Base-by-base conservation (phyloP, 176 grass and related monocot species). In the sorghum (Sorghum bicolor) region DNA sequence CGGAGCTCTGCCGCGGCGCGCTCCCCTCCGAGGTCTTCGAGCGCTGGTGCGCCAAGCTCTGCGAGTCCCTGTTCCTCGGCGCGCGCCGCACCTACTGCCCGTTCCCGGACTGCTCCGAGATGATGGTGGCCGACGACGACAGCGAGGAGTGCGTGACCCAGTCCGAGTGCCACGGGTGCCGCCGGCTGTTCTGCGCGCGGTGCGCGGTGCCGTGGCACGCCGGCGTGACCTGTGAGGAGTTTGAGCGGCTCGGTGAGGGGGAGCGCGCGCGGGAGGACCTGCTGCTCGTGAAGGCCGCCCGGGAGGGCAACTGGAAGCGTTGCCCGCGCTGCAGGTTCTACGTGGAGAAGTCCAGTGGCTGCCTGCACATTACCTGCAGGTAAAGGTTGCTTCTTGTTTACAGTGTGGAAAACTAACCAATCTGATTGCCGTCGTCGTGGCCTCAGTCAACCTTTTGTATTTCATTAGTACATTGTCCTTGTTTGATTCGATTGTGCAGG, bases 361-460 rank as follows among this genome's bases (percentile, higher is more conserved):
- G 92, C 71, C 52, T 89, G 66, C 92, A 91, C 82, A 91, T 97
- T 34, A 91, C 64, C 6, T 97, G 95, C 95, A 89, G 94, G 94
- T 97, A n/a, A 37, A 67, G 60, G 20, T 31, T 71, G 10, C 16
- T 13, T 44, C 34, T 61, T 82, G 60, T 61, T 66, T 29, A 47
- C 25, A 22, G 0, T 33, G 5, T 43, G 14, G 32, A 22, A 64
- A 45, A 32, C 5, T 22, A 31, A 8, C 15, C 25, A 65, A 26
- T 20, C 5, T 19, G 2, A 32, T 80, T 48, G 2, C 4, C 3
- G 10, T 29, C 8, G 24, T 22, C 20, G 26, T 9, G 45, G 10
- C 0, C 33, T 50, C 0, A 20, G 47, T 50, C 40, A 17, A 24
- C 6, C n/a, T 2, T n/a, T 64, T 5, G 10, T 31, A 16, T 75